phyloP scores from a whole-genome alignment of 345 rosid species.

The Gossypium herbaceum region DNA sequence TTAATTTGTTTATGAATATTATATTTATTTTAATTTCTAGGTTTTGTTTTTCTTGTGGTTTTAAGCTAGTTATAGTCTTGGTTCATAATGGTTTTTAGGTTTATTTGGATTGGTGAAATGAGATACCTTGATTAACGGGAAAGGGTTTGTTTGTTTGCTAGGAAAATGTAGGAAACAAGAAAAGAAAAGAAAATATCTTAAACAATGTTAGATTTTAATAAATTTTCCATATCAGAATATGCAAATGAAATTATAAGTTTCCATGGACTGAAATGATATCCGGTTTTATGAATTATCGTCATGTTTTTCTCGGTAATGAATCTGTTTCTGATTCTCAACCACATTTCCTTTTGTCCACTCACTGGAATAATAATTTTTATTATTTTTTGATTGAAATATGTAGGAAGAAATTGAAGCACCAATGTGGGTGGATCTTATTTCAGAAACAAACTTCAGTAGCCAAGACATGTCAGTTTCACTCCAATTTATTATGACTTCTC shows the following conservation, averaged over 20 bases:
- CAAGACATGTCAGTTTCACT: constrained; percentile 6
- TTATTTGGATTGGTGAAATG: neutral
- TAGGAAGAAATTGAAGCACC: constrained; percentile 23
- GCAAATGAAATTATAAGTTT: neutral
- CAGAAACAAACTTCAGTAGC: neutral
- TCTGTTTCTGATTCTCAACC: neutral
- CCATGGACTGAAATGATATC: neutral
- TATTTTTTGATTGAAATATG: neutral
- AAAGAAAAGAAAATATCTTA: neutral
- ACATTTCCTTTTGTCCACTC: neutral
- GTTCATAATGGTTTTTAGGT: too few relatives aligned
- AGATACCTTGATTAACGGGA: neutral
- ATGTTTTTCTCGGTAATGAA: neutral
- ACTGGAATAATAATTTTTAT: neutral
- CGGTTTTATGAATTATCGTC: neutral
- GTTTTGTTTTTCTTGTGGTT: neutral
- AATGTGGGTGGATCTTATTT: constrained; percentile 18
- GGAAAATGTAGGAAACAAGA: constrained; percentile 2
- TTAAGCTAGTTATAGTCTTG: neutral
- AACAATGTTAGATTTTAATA: neutral
- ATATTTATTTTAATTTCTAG: neutral
- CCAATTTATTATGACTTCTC: neutral
- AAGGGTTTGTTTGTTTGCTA: neutral
- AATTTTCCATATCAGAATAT: neutral
- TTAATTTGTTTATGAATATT: neutral